Base-by-base conservation (phyloP, 2,329 filamentous ascomycete species). In the Ilyonectria robusta region DNA sequence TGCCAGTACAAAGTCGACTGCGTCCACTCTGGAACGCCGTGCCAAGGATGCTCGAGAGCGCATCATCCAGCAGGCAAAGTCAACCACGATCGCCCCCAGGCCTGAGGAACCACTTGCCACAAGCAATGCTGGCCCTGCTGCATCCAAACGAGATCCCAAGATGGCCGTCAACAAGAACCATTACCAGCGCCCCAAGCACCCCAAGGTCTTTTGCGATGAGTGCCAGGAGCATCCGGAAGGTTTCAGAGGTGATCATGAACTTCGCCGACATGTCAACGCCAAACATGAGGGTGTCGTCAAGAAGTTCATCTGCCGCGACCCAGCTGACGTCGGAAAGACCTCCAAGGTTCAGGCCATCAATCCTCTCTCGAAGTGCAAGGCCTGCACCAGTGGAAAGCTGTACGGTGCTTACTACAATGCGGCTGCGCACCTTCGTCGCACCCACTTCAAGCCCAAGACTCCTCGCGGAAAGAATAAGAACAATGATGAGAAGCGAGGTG, bases 401-500 rank as follows among this genome's bases (percentile, higher is more conserved):
- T 98, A 98, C 74, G 93, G 93, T 4, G 93, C 93, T 15, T 96
- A 98, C 82, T 98, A 98, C 82, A 98, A 98, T 75, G 95, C 95
- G 0, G 94, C 94, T 0, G 95, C 94, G 0, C 95, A 98, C 78
- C 87, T 98, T 10, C 89, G 95, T 47, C 91, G 95, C 57, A 92
- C 92, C 0, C 95, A 98, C 79, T 98, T 98, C 85, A 93, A 92
- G 77, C 91, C 85, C 59, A 89, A 88, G 80, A 78, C 82, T 2
- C 77, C 82, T 6, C 83, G 87, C 15, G 81, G 81, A 40, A 84
- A 84, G 74, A 83, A 81, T 50, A 83, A 81, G 74, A 74, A 67
- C 50, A 83, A 17, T 86, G 88, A 75, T 13, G 87, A 86, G 10
- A 17, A 17, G 40, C 40, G 40, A 87, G 42, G 86, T 85, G 78